A percentile compares a stretch with the other conserved stretches of the same genome.
Conservation (phyloP, 148 eudicot species). For the Agrostemma githago region DNA sequence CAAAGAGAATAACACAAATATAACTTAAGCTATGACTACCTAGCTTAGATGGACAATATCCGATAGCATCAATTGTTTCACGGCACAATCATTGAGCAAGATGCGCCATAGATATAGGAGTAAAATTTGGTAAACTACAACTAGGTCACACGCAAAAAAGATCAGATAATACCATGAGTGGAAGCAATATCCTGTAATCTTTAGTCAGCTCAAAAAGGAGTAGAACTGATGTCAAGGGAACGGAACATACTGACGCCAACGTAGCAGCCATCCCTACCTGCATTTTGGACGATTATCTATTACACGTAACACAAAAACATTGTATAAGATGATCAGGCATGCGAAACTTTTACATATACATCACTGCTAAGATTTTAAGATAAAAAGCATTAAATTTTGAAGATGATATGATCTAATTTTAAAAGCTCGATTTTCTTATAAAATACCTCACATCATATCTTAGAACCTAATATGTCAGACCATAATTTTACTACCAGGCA, state of each 20-base stretch:
- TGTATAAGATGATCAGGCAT: background rate
- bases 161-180: conserved; percentile 64
- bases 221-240: conserved; percentile 92
- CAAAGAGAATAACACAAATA: background rate
- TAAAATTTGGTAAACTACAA: background rate
- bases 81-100: background rate
- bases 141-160: conserved; percentile 9
- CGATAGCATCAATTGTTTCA: background rate
- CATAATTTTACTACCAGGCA: background rate
- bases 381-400: background rate
- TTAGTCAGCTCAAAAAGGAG: conserved; percentile 94
- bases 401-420: background rate
- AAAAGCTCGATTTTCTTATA: background rate
- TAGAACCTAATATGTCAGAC: conserved; percentile 1
- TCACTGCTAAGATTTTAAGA: background rate
- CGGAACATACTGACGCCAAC: conserved; percentile 91
- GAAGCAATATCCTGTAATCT: conserved; percentile 96
- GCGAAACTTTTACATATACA: background rate
- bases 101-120: background rate
- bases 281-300: conserved; percentile 18
- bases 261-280: conserved; percentile 99
- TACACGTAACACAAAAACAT: conserved; percentile 5
- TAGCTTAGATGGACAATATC: background rate
- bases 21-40: background rate
- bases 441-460: background rate